Base-by-base conservation (phyloP, 192 early-diverging fungal species). In the Linnemannia hyalina region DNA sequence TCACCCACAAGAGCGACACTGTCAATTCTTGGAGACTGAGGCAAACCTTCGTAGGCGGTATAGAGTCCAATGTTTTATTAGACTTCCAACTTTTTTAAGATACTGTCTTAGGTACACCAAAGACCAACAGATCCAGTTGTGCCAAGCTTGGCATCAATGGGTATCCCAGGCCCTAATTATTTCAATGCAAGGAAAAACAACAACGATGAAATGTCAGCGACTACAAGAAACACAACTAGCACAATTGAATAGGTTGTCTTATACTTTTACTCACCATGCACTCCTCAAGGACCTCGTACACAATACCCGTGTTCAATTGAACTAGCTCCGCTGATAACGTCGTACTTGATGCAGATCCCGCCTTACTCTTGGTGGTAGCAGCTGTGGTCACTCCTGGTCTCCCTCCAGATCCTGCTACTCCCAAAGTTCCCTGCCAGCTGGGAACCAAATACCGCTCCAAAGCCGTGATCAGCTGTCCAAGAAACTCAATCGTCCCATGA, bases 91-190 rank as follows among this genome's bases (percentile, higher is more conserved):
- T 40, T 18, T 18, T 73, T 73, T n/a, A 38, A 74, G 36, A 70
- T 20, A 47, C 69, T 11, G 22, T 5, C 52, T 77, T 78, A 22
- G 73, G 10, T 5, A 68, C 54, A 60, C 83, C 83, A 76, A 85
- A 85, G 4, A 85, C 74, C 5, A 85, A 40, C 3, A 85, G 70
- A 73, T 85, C 83, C 1, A 85, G 70, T 36, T 85, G 83, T 18
- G 83, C 55, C 15, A 76, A 40, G 38, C 74, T 80, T 9, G 83
- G 83, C 68, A 77, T 77, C 47, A 85, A 65, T 32, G 83, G 78
- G n/a, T 76, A 85, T 26, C 83, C 83, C 22, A 69, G 69, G 7
- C 73, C 78, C 83, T 85, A 46, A 38, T 15, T 11, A 22, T 46
- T 46, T 46, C 44, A 9, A 15, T 15, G 44, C 11, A 9, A 13